Conservation (phyloP, 176 grass and related monocot genomes). For the Leersia perrieri region DNA sequence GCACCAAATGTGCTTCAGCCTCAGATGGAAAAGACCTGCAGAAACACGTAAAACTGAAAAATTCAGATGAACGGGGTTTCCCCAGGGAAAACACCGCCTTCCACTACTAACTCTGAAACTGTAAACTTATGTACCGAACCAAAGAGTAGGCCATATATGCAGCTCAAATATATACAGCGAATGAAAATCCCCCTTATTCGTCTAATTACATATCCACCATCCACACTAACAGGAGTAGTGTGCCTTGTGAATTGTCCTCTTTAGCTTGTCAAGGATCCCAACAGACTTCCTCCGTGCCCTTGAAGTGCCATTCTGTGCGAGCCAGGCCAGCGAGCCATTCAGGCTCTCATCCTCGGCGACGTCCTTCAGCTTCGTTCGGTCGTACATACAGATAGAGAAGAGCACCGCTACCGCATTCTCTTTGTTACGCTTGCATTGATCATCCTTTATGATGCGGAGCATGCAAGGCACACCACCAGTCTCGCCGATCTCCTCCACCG, state of each 20-base stretch:
- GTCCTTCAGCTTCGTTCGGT: conserved; percentile 55
- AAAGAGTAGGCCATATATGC: conserved; percentile 36
- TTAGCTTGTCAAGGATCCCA: conserved; percentile 67
- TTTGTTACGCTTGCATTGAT: conserved; percentile 58
- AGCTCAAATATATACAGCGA: conserved; percentile 47
- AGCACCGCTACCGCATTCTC: conserved; percentile 73
- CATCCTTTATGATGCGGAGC: conserved; percentile 59
- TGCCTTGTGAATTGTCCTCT: conserved; percentile 36
- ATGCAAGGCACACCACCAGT: conserved; percentile 44
- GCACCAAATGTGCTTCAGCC: background rate
- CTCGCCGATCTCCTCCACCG: conserved; percentile 58
- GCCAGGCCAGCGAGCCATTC: conserved; percentile 48
- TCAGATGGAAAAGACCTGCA: background rate
- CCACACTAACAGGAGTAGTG: conserved; percentile 66
- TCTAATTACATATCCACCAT: conserved; percentile 1
- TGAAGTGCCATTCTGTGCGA: conserved; percentile 53
- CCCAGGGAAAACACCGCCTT: background rate
- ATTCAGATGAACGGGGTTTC: background rate
- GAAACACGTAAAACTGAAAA: background rate
- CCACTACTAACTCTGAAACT: conserved; percentile 15
- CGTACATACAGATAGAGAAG: conserved; percentile 55
- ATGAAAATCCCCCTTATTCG: conserved; percentile 20
- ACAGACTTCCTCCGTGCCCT: conserved; percentile 57
- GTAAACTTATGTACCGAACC: conserved; percentile 34
- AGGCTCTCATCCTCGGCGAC: conserved; percentile 51